These are phyloP conservation scores for Talaromyces atroroseus DNA, from an alignment of 2,329 filamentous ascomycete species.

Conservation along the genomic window DNA sequence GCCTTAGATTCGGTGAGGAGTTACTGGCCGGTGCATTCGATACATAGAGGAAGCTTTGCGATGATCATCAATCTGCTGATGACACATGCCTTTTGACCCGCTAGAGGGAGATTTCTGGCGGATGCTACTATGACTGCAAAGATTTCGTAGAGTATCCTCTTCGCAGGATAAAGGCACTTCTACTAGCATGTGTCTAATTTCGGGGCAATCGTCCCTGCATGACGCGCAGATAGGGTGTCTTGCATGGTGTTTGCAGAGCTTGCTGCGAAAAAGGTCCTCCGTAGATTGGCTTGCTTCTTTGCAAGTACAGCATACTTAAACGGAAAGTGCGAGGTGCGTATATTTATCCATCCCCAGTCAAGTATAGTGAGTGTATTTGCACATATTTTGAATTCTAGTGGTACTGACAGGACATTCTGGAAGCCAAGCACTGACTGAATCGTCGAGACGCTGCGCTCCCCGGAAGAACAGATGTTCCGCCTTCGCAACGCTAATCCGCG, in stretches of 20 bases:
- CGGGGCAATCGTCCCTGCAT: not conserved
- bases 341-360: slow-evolving; percentile 6
- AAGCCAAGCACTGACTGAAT: not conserved
- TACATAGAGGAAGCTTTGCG: not conserved
- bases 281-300: slow-evolving; percentile 7
- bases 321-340: slow-evolving; percentile 15
- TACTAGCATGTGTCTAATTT: slow-evolving; percentile 4
- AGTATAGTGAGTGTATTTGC: not conserved
- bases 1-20: not conserved
- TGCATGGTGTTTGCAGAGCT: not conserved
- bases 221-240: not conserved
- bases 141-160: slow-evolving; percentile 6
- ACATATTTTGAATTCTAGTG: not conserved
- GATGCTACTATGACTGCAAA: not conserved
- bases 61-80: not conserved
- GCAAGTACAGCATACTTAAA: slow-evolving; percentile 6
- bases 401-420: slow-evolving; percentile 4
- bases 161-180: not conserved
- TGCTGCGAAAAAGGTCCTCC: not conserved
- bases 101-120: not conserved
- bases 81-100: not conserved
- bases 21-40: not conserved
- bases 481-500: slow-evolving; percentile 9
- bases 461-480: slow-evolving; percentile 15
- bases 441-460: not conserved